phyloP scores from a whole-genome alignment of 495 filamentous ascomycete species.

The Talaromyces proteolyticus region DNA sequence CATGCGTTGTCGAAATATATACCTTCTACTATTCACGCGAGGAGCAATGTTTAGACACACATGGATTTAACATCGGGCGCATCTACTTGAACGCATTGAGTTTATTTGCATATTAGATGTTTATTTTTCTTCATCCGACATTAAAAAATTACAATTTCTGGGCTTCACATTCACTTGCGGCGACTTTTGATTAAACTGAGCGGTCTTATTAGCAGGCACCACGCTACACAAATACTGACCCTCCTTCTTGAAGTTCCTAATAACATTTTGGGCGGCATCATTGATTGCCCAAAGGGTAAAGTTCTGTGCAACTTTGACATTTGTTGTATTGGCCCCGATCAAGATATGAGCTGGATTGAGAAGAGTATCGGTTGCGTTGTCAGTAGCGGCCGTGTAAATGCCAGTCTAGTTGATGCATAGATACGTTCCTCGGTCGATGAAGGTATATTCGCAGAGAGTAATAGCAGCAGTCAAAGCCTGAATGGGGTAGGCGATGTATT shows the following conservation, averaged over 20 bases:
- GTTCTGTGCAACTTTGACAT: conserved; percentile 17
- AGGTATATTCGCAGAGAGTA: conserved; percentile 30
- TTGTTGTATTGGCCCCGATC: conserved; percentile 20
- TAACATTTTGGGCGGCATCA: conserved; percentile 24
- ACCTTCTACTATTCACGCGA: too few relatives aligned
- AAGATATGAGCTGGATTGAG: conserved; percentile 35
- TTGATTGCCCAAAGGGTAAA: conserved; percentile 31
- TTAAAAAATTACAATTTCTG: too few relatives aligned
- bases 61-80: too few relatives aligned
- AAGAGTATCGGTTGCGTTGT: conserved; percentile 21
- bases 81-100: too few relatives aligned
- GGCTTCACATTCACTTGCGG: too few relatives aligned
- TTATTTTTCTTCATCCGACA: too few relatives aligned
- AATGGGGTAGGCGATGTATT: conserved; percentile 35
- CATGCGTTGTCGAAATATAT: too few relatives aligned
- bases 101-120: too few relatives aligned
- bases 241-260: conserved; percentile 22
- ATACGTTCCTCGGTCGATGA: conserved; percentile 37
- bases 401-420: conserved; percentile 21
- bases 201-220: conserved; percentile 5
- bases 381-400: conserved; percentile 29
- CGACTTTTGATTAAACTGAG: not conserved
- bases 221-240: conserved; percentile 19
- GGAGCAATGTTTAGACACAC: too few relatives aligned
- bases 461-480: conserved; percentile 31